Evolutionary conservation across 768 basidiomycete genomes (phyloP), one percentile per base, ranked within the genome.

Genomic region (Suillus hirtellus): DNA sequence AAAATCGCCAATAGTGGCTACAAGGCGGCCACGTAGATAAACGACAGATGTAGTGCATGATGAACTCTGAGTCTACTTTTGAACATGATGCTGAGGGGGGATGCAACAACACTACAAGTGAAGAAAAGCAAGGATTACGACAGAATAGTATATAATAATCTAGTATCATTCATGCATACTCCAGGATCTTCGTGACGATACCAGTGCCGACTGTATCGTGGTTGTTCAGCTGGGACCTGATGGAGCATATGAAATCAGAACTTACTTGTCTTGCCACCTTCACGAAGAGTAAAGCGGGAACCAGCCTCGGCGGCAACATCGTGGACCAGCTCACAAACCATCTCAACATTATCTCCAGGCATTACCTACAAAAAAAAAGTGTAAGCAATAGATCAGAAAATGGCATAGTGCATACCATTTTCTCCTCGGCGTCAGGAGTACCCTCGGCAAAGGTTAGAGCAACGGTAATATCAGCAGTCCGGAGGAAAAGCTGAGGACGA

Each of bases 341-440:
- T 89, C 78, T 97, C 95, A 60, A 99, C 89, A 71, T 96, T 96
- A 80, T 99, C 96, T 65, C 96, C 96, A 56, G 96, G 96, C 93
- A 97, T 96, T 68, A 98, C 88, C 88, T 92, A 69, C 17, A 12
- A 58, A 56, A 19, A 56, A 19, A 58, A 42, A 52, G 64, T 38
- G 40, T 35, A 31, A 54, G 60, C 60, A 54, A 65, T 35, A 37
- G 54, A 38, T 21, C 9, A 50, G 15, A 17, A 1, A 60, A 61
- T 11, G 49, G 0, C 19, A 47, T 61, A n/a, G 5, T 63, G 52
- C 78, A 31, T 55, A 89, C 94, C 90, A 96, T 95, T 78, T 93
- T 96, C 71, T 95, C 92, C 60, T 85, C 84, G 19, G 92, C 86
- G 68, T 90, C 89, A 24, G 85, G 77, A 2, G 92, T 95, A 49